Conservation (phyloP, 352 stramenopile genomes). For the Pythium vanterpoolii region DNA sequence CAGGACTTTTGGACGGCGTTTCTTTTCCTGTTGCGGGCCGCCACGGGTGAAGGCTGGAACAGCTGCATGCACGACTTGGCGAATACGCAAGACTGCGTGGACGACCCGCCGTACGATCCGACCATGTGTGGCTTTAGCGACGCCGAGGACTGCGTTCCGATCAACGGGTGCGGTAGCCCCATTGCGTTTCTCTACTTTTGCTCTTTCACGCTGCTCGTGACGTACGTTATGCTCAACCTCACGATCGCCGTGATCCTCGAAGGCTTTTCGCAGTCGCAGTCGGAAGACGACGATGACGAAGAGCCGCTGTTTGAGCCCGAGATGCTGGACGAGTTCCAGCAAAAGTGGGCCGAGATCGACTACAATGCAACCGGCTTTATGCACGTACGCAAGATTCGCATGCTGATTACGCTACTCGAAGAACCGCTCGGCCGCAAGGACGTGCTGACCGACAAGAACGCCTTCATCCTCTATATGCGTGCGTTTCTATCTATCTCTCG, state of each 20-base stretch:
- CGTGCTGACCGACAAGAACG: constrained; percentile 36
- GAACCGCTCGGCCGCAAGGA: constrained; percentile 68
- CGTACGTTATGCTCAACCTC: constrained; percentile 92
- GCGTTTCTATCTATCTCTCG: constrained; percentile 29
- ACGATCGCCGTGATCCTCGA: constrained; percentile 94
- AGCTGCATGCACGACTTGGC: constrained; percentile 90
- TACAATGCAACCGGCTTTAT: constrained; percentile 84
- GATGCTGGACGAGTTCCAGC: constrained; percentile 87
- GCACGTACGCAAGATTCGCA: constrained; percentile 58
- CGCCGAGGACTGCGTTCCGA: constrained; percentile 52
- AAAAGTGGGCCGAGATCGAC: constrained; percentile 88
- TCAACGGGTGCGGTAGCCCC: constrained; percentile 78
- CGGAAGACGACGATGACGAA: constrained; percentile 53
- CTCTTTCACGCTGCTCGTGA: constrained; percentile 91
- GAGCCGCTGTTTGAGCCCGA: constrained; percentile 86
- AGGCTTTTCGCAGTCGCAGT: constrained; percentile 79
- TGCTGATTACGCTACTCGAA: constrained; percentile 73
- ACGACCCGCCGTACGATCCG: constrained; percentile 58
- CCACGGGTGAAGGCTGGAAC: constrained; percentile 93
- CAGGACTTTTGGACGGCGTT: constrained; percentile 89
- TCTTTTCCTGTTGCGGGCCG: constrained; percentile 86
- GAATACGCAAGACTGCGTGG: constrained; percentile 40
- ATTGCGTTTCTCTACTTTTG: constrained; percentile 73
- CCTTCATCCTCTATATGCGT: constrained; percentile 61
- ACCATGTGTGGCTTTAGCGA: constrained; percentile 75